A percentile compares a stretch with the other conserved stretches of the same genome.
Conservation (phyloP, 306 rosid species). For the Prunus padus region DNA sequence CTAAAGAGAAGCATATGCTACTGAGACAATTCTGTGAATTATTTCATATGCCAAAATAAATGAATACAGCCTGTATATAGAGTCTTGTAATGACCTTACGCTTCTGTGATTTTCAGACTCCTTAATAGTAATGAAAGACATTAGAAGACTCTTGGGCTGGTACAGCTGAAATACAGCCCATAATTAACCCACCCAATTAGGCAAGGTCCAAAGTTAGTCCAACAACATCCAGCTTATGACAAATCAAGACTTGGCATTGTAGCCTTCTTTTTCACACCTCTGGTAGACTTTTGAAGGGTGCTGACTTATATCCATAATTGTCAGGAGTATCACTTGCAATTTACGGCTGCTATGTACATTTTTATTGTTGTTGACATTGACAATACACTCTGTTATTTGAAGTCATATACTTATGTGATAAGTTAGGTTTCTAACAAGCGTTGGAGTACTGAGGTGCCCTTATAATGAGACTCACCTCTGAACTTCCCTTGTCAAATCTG, state of each 20-base stretch:
- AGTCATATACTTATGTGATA: too few species aligned
- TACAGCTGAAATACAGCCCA: not conserved
- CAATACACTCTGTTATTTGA: too few species aligned
- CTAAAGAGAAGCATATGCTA: constrained; percentile 3
- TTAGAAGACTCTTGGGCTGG: not conserved
- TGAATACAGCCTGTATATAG: not conserved
- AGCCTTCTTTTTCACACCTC: not conserved
- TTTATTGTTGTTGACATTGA: too few species aligned
- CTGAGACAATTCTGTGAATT: not conserved
- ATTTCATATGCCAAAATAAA: not conserved
- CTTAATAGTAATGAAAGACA: not conserved
- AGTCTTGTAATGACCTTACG: not conserved
- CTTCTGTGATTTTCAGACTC: not conserved
- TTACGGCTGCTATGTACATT: not conserved
- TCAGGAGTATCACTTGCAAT: not conserved
- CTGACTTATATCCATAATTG: not conserved
- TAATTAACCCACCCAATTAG: not conserved
- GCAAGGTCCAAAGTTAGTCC: not conserved
- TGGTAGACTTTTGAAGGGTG: not conserved
- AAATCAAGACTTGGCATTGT: not conserved
- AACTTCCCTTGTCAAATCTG: too few species aligned
- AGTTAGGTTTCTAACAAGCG: too few species aligned
- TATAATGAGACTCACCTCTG: too few species aligned
- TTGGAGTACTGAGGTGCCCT: too few species aligned
- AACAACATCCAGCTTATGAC: not conserved